phyloP scores from a whole-genome alignment of 208 protist species.

The Acanthamoeba healyi region DNA sequence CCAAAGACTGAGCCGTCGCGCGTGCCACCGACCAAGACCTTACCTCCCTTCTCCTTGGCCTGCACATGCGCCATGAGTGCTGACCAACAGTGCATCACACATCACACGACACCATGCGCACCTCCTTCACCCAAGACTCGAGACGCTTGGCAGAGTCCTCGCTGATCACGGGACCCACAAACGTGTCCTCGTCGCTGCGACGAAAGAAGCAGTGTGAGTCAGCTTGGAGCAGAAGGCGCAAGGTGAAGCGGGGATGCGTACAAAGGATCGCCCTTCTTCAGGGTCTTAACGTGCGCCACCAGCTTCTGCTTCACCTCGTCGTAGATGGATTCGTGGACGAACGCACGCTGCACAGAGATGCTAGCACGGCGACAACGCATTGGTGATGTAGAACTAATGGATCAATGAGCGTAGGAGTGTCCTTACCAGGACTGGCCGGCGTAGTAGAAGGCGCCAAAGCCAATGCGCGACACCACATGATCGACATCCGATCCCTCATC shows the following conservation, averaged over 20 bases:
- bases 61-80: background rate
- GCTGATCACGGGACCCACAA: slow-evolving; percentile 57
- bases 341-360: slow-evolving; percentile 79
- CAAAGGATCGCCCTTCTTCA: slow-evolving; percentile 66
- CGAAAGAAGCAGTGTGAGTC: background rate
- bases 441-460: slow-evolving; percentile 86
- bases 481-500: slow-evolving; percentile 73
- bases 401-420: background rate
- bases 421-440: slow-evolving; percentile 74
- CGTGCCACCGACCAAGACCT: slow-evolving; percentile 22
- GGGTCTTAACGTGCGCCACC: slow-evolving; percentile 21
- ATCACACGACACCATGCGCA: no score
- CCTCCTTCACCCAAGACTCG: slow-evolving; percentile 56
- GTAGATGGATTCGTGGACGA: slow-evolving; percentile 80
- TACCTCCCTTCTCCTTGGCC: slow-evolving; percentile 47
- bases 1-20: slow-evolving; percentile 52
- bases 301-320: slow-evolving; percentile 78
- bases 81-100: no score
- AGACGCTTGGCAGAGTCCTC: slow-evolving; percentile 59
- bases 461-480: slow-evolving; percentile 66
- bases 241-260: background rate
- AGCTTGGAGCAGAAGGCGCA: background rate
- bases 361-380: no score
- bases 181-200: slow-evolving; percentile 43
- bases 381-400: no score